Evolutionary conservation across 1,139 yeast genomes (phyloP).

Genomic region (Yamadazyma epiphylla): DNA sequence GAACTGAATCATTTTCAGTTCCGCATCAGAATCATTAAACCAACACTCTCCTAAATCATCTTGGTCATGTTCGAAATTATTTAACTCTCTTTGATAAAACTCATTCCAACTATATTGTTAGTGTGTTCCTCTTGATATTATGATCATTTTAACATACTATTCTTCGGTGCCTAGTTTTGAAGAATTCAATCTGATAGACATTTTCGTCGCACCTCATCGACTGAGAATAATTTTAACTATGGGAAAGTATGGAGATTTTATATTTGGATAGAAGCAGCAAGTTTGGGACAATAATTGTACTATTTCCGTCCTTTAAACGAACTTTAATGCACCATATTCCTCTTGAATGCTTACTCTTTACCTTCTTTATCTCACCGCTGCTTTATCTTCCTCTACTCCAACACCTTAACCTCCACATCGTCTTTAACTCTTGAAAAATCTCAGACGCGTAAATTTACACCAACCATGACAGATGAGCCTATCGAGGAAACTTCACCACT

Average conservation of each 20-base stretch:
- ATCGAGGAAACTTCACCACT: conserved; percentile 12
- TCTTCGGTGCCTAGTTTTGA: conserved; percentile 77
- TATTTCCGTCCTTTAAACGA: no score
- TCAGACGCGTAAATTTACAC: no score
- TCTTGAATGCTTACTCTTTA: not conserved
- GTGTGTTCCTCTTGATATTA: conserved; percentile 8
- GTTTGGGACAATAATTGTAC: no score
- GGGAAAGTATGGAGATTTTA: no score
- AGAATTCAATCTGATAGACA: conserved; percentile 42
- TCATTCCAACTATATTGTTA: conserved; percentile 68
- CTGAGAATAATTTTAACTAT: no score
- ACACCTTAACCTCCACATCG: no score
- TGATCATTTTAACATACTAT: conserved; percentile 44
- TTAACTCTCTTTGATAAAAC: conserved; percentile 69
- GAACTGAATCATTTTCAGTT: conserved; percentile 70
- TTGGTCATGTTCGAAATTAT: conserved; percentile 66
- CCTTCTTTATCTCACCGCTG: no score
- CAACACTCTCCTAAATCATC: conserved; percentile 93
- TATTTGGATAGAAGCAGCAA: no score
- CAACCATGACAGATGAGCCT: conserved; percentile 1
- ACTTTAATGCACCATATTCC: no score
- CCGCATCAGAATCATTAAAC: conserved; percentile 94
- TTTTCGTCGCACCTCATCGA: no score
- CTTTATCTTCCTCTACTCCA: not conserved
- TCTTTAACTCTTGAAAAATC: no score